Conservation (phyloP, 768 basidiomycete species). For the Lactifluus rugatus region DNA sequence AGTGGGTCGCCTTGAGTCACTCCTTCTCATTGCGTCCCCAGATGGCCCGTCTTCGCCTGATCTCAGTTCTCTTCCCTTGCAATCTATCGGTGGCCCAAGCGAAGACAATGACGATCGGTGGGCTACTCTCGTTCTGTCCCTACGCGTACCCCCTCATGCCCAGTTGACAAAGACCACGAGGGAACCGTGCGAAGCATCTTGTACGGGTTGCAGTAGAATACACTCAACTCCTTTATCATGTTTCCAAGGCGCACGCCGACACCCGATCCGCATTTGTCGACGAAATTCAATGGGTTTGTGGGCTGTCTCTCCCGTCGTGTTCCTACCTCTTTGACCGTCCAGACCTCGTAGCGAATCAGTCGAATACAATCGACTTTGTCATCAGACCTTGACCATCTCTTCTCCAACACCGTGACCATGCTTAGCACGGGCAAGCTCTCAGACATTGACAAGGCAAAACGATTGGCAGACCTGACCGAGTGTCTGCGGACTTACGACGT, state of each 20-base stretch:
- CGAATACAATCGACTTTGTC: conserved; percentile 77
- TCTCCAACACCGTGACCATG: conserved; percentile 48
- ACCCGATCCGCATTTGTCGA: conserved; percentile 64
- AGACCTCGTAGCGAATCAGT: conserved; percentile 54
- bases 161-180: conserved; percentile 36
- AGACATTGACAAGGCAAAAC: conserved; percentile 57
- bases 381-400: conserved; percentile 77
- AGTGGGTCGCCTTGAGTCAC: conserved; percentile 74
- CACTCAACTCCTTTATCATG: conserved; percentile 84
- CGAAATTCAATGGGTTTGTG: conserved; percentile 74
- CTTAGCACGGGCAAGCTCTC: conserved; percentile 42
- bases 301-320: conserved; percentile 17
- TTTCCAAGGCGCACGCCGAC: conserved; percentile 68
- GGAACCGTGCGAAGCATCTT: conserved; percentile 69
- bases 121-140: conserved; percentile 25
- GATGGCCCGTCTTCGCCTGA: conserved; percentile 31
- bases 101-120: conserved; percentile 37
- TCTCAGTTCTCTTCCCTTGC: conserved; percentile 25
- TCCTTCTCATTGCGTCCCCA: conserved; percentile 61
- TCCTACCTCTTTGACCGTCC: conserved; percentile 13
- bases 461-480: conserved; percentile 59
- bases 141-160: background rate
- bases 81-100: conserved; percentile 28
- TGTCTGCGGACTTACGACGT: conserved; percentile 73
- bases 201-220: conserved; percentile 84